phyloP scores from a whole-genome alignment of 495 filamentous ascomycete species.

The Aspergillus biplanus region DNA sequence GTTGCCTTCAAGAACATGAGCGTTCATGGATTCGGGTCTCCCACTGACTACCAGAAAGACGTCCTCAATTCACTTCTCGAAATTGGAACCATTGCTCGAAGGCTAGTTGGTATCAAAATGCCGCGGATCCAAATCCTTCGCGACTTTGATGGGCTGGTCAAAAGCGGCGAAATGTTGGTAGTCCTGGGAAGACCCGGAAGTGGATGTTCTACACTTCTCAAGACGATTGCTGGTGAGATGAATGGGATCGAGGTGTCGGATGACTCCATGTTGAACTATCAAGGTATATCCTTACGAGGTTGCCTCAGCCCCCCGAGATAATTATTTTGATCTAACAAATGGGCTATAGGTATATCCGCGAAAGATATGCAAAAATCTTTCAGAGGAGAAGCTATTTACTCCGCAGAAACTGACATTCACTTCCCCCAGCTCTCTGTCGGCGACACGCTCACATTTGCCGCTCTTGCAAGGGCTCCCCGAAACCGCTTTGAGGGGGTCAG shows the following conservation, averaged over 20 bases:
- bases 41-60: constrained; percentile 55
- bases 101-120: constrained; percentile 24
- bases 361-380: constrained; percentile 63
- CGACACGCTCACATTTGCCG: constrained; percentile 62
- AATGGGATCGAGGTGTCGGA: constrained; percentile 41
- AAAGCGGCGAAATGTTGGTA: constrained; percentile 39
- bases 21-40: constrained; percentile 55
- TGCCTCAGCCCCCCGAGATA: background rate
- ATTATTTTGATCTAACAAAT: constrained; percentile 40
- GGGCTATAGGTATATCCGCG: constrained; percentile 60
- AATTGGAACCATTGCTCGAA: constrained; percentile 39
- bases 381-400: constrained; percentile 65
- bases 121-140: constrained; percentile 40
- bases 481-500: constrained; percentile 45
- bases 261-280: constrained; percentile 48
- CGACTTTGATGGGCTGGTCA: constrained; percentile 42
- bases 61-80: constrained; percentile 47
- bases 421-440: constrained; percentile 64
- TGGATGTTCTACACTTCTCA: constrained; percentile 46
- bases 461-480: constrained; percentile 45
- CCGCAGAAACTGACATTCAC: constrained; percentile 61
- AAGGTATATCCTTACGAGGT: constrained; percentile 30
- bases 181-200: constrained; percentile 45
- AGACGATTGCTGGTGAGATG: constrained; percentile 40
- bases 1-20: constrained; percentile 53